These are phyloP conservation scores for Acacia melanoxylon DNA, from an alignment of 306 rosid genomes.

Conservation along the genomic window DNA sequence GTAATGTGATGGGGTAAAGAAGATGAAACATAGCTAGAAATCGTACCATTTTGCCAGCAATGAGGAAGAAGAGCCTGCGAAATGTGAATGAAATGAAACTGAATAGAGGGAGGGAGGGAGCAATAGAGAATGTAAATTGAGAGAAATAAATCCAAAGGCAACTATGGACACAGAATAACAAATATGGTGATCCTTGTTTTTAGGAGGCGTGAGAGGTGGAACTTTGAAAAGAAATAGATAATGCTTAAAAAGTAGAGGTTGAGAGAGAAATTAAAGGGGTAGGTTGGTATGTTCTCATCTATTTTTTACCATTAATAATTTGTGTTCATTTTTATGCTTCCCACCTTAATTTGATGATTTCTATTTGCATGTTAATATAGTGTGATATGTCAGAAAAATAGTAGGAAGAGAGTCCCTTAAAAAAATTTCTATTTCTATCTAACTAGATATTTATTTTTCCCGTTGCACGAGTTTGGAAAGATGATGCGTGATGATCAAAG, in stretches of 20 bases:
- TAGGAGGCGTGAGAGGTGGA: slow-evolving; percentile 56
- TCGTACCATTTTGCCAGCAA: slow-evolving; percentile 75
- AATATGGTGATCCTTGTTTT: slow-evolving; percentile 63
- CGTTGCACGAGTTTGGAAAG: not conserved
- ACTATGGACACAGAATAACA: slow-evolving; percentile 31
- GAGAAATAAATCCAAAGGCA: slow-evolving; percentile 40
- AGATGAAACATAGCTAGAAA: not conserved
- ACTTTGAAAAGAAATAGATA: slow-evolving; percentile 40
- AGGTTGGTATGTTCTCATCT: not conserved
- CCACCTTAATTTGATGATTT: slow-evolving; percentile 29
- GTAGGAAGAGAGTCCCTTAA: not conserved
- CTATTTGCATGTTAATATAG: not conserved
- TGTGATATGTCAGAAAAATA: not conserved
- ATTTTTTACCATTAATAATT: slow-evolving; percentile 19
- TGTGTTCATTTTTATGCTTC: slow-evolving; percentile 28
- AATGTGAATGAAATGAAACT: slow-evolving; percentile 33
- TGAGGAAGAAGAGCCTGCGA: slow-evolving; percentile 59
- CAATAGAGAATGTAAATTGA: slow-evolving; percentile 45
- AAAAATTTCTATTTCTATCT: not conserved
- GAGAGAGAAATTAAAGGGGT: slow-evolving; percentile 35
- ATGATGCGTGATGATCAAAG: not conserved
- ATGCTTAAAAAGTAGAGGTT: slow-evolving; percentile 42
- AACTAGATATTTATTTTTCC: not conserved
- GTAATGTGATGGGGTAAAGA: not conserved
- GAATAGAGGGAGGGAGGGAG: slow-evolving; percentile 18